phyloP scores from a whole-genome alignment of 495 filamentous ascomycete species.

The Annulohypoxylon nitens region DNA sequence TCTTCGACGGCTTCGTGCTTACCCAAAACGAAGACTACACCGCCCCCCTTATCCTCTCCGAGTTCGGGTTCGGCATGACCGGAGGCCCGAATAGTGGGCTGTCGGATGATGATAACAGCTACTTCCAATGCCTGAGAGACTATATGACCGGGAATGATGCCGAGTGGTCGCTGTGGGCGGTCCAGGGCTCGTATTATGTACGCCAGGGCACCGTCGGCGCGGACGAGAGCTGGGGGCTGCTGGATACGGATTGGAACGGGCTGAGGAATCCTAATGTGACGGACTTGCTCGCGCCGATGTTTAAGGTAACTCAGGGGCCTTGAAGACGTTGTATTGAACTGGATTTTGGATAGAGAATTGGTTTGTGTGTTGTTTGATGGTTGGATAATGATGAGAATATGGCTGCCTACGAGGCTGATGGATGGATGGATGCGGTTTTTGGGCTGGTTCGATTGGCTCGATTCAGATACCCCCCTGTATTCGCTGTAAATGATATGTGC shows the following conservation, averaged over 20 bases:
- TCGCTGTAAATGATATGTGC: background rate
- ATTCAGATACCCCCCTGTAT: conserved; percentile 7
- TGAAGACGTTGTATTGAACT: conserved; percentile 22
- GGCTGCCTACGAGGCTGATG: background rate
- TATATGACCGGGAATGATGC: conserved; percentile 63
- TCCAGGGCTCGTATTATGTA: conserved; percentile 65
- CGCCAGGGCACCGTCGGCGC: conserved; percentile 56
- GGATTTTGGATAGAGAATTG: background rate
- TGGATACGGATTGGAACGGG: conserved; percentile 59
- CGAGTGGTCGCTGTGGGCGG: conserved; percentile 65
- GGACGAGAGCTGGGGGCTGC: conserved; percentile 61
- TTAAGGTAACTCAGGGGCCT: conserved; percentile 59
- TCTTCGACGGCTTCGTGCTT: conserved; percentile 60
- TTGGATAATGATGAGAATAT: background rate
- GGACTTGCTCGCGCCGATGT: conserved; percentile 55
- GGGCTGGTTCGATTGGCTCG: background rate
- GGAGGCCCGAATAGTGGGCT: conserved; percentile 54
- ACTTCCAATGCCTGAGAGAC: conserved; percentile 58
- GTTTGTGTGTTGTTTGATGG: background rate
- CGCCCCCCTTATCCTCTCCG: conserved; percentile 61
- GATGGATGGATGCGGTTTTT: background rate
- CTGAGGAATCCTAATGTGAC: conserved; percentile 60
- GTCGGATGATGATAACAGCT: conserved; percentile 52
- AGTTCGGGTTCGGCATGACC: conserved; percentile 65
- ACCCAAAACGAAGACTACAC: conserved; percentile 58